Conservation (phyloP, 805 yeast species). For the Cyberlindnera mrakii region DNA sequence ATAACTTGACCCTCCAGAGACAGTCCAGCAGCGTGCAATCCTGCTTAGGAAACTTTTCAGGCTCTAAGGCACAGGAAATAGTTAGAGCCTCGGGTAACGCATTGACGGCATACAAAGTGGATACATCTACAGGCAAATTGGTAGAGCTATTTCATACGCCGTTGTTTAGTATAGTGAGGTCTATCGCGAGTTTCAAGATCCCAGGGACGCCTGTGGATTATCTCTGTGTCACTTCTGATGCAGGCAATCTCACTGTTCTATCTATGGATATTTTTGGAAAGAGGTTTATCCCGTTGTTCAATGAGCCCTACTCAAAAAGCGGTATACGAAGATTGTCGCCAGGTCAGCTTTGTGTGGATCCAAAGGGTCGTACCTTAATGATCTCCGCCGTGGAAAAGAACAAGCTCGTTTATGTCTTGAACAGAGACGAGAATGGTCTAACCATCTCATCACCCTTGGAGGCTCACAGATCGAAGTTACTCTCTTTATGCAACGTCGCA, state of each 20-base stretch:
- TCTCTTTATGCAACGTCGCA: slow-evolving; percentile 51
- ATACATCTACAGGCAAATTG: slow-evolving; percentile 52
- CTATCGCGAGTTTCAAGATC: slow-evolving; percentile 43
- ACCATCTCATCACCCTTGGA: slow-evolving; percentile 71
- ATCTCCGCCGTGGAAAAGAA: slow-evolving; percentile 67
- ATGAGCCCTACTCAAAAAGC: slow-evolving; percentile 66
- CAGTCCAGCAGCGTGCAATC: slow-evolving; percentile 51
- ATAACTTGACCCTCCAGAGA: slow-evolving; percentile 63
- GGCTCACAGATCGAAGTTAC: slow-evolving; percentile 40
- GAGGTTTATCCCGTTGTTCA: slow-evolving; percentile 37
- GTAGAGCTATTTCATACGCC: slow-evolving; percentile 36
- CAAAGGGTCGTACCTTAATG: slow-evolving; percentile 63
- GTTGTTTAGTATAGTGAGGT: slow-evolving; percentile 53
- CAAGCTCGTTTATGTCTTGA: slow-evolving; percentile 64
- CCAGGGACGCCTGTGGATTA: slow-evolving; percentile 51
- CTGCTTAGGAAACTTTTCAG: slow-evolving; percentile 66
- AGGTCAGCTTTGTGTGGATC: slow-evolving; percentile 68
- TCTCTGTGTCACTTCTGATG: slow-evolving; percentile 68
- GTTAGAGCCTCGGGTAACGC: slow-evolving; percentile 50
- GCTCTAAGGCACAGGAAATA: slow-evolving; percentile 53
- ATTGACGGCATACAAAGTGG: slow-evolving; percentile 48
- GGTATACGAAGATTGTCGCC: slow-evolving; percentile 75
- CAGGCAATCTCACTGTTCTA: slow-evolving; percentile 62
- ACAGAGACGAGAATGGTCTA: slow-evolving; percentile 42
- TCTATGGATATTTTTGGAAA: slow-evolving; percentile 38